Evolutionary conservation across 2,329 filamentous ascomycete species (phyloP).

Genomic region (Colletotrichum musae): DNA sequence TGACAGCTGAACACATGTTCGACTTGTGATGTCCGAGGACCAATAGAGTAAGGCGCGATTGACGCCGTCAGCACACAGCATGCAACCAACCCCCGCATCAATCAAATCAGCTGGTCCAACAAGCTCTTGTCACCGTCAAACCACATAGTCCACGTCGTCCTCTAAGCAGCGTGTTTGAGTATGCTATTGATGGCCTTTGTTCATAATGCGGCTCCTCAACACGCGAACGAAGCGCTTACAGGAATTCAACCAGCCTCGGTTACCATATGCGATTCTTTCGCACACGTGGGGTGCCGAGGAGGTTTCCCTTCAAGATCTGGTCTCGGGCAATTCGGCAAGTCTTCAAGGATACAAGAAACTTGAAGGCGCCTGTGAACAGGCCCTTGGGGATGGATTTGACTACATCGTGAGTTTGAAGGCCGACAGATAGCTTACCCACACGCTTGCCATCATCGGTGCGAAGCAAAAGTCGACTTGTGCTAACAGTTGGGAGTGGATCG

Average conservation of each 20-base stretch:
- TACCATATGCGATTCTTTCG: constrained; percentile 45
- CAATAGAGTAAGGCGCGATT: too few relatives aligned
- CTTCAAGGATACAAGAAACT: constrained; percentile 33
- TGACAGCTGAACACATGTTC: too few relatives aligned
- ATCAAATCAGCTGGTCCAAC: too few relatives aligned
- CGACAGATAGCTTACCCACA: too few relatives aligned
- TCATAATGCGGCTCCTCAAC: constrained; percentile 40
- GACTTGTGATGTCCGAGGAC: too few relatives aligned
- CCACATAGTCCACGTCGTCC: too few relatives aligned
- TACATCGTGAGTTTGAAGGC: constrained; percentile 24
- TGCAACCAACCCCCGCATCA: too few relatives aligned
- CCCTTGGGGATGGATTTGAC: constrained; percentile 6
- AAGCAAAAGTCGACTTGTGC: too few relatives aligned
- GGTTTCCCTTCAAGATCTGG: constrained; percentile 43
- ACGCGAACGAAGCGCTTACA: constrained; percentile 25
- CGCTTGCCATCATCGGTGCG: too few relatives aligned
- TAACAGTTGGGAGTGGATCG: constrained; percentile 39
- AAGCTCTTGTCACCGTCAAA: too few relatives aligned
- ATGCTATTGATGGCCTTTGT: not conserved
- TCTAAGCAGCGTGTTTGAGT: too few relatives aligned
- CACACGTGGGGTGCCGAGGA: constrained; percentile 47
- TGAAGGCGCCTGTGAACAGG: constrained; percentile 17
- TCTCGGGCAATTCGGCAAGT: not conserved
- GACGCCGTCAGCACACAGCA: too few relatives aligned
- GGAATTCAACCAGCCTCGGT: constrained; percentile 39